Percentiles rank a stretch among this genome's conserved stretches.
Evolutionary conservation across 1,139 yeast species (phyloP).

Genomic region (Protomyces inouyei): DNA sequence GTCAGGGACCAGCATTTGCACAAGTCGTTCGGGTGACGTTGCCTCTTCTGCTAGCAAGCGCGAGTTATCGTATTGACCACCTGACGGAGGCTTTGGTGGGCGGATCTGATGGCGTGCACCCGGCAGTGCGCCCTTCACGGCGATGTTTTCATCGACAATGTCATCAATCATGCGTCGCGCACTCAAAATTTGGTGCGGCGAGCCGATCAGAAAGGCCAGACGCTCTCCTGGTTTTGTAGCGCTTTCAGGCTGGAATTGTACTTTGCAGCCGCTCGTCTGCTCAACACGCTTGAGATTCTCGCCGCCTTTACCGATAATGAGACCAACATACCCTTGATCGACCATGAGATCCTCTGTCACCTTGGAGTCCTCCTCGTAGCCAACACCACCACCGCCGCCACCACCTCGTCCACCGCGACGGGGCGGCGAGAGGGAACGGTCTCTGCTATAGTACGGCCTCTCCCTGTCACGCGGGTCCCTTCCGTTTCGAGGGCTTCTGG

Average conservation of each 20-base stretch:
- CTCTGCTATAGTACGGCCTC: slow-evolving; percentile 9
- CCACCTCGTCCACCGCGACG: slow-evolving; percentile 14
- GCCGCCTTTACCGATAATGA: slow-evolving; percentile 36
- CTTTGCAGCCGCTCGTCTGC: slow-evolving; percentile 32
- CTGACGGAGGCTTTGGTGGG: slow-evolving; percentile 3
- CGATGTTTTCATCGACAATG: slow-evolving; percentile 33
- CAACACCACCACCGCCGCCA: background rate
- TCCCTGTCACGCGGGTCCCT: slow-evolving; percentile 18
- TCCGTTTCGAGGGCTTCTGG: slow-evolving; percentile 4
- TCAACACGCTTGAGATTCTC: slow-evolving; percentile 34
- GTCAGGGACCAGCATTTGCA: slow-evolving; percentile 30
- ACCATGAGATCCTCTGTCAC: slow-evolving; percentile 31
- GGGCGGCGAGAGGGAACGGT: slow-evolving; percentile 19
- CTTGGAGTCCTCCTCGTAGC: slow-evolving; percentile 7
- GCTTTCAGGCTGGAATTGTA: slow-evolving; percentile 32
- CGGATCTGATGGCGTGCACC: slow-evolving; percentile 30
- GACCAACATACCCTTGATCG: slow-evolving; percentile 34
- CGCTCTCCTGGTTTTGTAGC: slow-evolving; percentile 31
- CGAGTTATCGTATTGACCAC: slow-evolving; percentile 18
- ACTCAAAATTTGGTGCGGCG: slow-evolving; percentile 29
- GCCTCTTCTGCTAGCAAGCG: slow-evolving; percentile 19
- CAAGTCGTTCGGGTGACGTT: slow-evolving; percentile 19
- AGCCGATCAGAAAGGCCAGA: slow-evolving; percentile 33
- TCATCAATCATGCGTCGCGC: slow-evolving; percentile 31
- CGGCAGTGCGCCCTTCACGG: slow-evolving; percentile 28